phyloP scores from a whole-genome alignment of 2,329 filamentous ascomycete genomes.

The Leptosphaerulina australis region DNA sequence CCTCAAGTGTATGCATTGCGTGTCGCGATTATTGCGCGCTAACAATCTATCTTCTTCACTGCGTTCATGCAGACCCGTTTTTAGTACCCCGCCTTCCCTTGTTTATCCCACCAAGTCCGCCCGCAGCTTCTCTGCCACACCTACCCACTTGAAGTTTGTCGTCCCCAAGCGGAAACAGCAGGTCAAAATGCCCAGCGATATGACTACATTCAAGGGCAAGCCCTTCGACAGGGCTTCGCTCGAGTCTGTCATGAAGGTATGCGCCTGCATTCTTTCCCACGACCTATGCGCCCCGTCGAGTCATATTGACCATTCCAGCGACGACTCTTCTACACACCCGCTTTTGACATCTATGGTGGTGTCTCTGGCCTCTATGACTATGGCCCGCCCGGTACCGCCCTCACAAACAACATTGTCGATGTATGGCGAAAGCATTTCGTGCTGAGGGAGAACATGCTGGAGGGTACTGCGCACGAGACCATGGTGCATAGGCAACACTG shows the following conservation, averaged over 20 bases:
- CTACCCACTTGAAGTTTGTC: constrained; percentile 37
- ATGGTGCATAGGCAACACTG: constrained; percentile 18
- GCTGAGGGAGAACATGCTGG: constrained; percentile 91
- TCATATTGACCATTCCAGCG: constrained; percentile 42
- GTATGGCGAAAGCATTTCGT: constrained; percentile 93
- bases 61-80: constrained; percentile 32
- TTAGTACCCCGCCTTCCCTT: constrained; percentile 41
- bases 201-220: constrained; percentile 73
- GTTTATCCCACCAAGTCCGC: constrained; percentile 37
- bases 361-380: constrained; percentile 92
- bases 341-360: constrained; percentile 93
- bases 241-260: constrained; percentile 84
- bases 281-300: constrained; percentile 16
- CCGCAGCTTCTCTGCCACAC: constrained; percentile 42
- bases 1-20: constrained; percentile 48
- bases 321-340: constrained; percentile 82
- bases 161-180: constrained; percentile 38
- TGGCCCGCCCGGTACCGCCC: constrained; percentile 83
- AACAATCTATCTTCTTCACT: constrained; percentile 37
- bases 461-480: constrained; percentile 49
- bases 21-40: constrained; percentile 49
- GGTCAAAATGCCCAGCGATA: constrained; percentile 40
- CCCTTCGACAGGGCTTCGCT: constrained; percentile 81
- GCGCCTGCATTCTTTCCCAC: constrained; percentile 54
- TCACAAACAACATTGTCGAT: constrained; percentile 88